Evolutionary conservation across 371 early-diverging fungal genomes (phyloP).

Genomic region (Blyttiomyces sp.): DNA sequence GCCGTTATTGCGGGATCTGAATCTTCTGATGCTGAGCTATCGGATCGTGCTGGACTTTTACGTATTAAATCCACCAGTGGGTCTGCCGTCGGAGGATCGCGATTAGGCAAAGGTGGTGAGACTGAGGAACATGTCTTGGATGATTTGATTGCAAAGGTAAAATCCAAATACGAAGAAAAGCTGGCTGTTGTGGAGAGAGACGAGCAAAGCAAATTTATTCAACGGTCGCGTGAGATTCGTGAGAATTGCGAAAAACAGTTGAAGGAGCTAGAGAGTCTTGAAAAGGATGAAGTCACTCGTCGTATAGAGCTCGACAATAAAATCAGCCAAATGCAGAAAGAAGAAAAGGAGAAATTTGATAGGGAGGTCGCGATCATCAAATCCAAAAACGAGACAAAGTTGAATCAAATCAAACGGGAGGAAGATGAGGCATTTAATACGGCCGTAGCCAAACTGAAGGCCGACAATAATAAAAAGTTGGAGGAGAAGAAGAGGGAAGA

Average conservation of each 20-base stretch:
- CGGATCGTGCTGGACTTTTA: too few relatives aligned
- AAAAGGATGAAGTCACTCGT: conserved; percentile 1
- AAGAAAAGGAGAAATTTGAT: conserved; percentile 18
- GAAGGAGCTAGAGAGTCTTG: conserved; percentile 13
- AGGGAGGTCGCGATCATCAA: conserved; percentile 5
- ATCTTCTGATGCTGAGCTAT: too few relatives aligned
- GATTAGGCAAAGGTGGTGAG: not conserved
- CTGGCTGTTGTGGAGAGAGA: not conserved
- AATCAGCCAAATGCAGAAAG: conserved; percentile 1
- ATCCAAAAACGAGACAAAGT: not conserved
- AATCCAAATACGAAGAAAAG: conserved; percentile 1
- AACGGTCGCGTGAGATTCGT: not conserved
- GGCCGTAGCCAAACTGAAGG: not conserved
- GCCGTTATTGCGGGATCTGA: too few relatives aligned
- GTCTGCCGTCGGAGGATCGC: not conserved
- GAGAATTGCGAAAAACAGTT: conserved; percentile 3
- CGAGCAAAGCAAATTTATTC: conserved; percentile 1
- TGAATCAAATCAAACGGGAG: not conserved
- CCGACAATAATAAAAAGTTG: not conserved
- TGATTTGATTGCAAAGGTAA: not conserved
- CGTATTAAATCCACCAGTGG: not conserved
- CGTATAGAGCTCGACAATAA: not conserved
- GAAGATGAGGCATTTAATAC: not conserved
- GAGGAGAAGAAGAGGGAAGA: not conserved
- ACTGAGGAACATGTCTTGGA: too few relatives aligned